These are phyloP conservation scores for Microbotryum saponariae DNA, from an alignment of 1,284 basidiomycete genomes.

Conservation along the genomic window DNA sequence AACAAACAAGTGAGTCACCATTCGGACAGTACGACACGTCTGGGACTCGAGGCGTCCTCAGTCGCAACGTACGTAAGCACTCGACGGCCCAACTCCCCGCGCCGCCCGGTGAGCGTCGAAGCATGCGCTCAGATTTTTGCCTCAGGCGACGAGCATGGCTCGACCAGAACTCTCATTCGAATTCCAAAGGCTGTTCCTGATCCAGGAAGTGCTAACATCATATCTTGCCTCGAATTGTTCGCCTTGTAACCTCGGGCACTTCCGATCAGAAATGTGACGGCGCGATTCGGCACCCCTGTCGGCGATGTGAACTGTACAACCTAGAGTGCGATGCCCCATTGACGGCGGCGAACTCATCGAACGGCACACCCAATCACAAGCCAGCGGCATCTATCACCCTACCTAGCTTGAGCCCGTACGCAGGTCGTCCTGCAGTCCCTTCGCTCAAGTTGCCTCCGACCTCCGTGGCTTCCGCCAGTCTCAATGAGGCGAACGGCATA, in stretches of 20 bases:
- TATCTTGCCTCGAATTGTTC: too few relatives aligned
- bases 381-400: neutral
- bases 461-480: neutral
- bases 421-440: neutral
- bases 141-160: too few relatives aligned
- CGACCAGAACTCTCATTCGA: too few relatives aligned
- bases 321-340: conserved; percentile 6
- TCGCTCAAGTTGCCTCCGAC: neutral
- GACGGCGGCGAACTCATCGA: neutral
- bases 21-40: neutral
- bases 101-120: neutral
- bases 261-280: conserved; percentile 7
- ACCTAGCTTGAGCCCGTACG: neutral
- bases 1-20: neutral
- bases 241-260: neutral
- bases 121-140: neutral
- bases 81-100: neutral
- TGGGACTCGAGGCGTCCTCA: neutral
- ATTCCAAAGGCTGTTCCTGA: too few relatives aligned
- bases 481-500: neutral
- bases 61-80: neutral
- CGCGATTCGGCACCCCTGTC: conserved; percentile 5
- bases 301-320: conserved; percentile 23
- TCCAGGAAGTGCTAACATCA: too few relatives aligned
- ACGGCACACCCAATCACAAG: neutral